A percentile compares a stretch with the other conserved stretches of the same genome.
phyloP scores from a whole-genome alignment of 192 early-diverging fungal species.

The Linnemannia zychae region DNA sequence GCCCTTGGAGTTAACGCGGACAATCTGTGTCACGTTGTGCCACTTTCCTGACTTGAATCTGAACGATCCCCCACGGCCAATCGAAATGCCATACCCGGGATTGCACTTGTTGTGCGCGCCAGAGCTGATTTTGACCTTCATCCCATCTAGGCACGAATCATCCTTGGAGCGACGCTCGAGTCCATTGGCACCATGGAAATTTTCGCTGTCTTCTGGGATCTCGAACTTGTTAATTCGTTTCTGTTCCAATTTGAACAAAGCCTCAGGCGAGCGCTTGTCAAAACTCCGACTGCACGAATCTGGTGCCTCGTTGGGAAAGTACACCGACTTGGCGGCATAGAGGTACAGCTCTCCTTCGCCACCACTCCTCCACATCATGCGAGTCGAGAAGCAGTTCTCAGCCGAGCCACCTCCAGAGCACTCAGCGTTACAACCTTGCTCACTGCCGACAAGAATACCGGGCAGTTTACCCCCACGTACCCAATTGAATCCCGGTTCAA shows the following conservation, averaged over 20 bases:
- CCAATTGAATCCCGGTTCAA: constrained; percentile 64
- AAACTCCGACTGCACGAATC: constrained; percentile 24
- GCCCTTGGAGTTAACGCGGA: constrained; percentile 29
- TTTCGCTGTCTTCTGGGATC: constrained; percentile 22
- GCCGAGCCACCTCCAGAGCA: constrained; percentile 62
- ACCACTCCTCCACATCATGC: constrained; percentile 62
- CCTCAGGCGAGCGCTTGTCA: constrained; percentile 25
- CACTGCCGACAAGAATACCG: constrained; percentile 62
- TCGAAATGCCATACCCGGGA: constrained; percentile 61
- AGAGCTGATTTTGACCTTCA: constrained; percentile 27
- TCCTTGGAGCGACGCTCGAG: not conserved
- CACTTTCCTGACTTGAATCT: constrained; percentile 58
- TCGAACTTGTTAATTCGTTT: not conserved
- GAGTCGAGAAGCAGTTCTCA: constrained; percentile 65
- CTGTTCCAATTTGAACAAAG: constrained; percentile 3
- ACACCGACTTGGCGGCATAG: constrained; percentile 57
- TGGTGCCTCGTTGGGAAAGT: constrained; percentile 11
- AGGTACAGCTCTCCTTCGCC: constrained; percentile 68
- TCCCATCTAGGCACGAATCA: constrained; percentile 20
- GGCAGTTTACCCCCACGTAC: constrained; percentile 70
- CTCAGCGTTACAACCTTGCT: constrained; percentile 55
- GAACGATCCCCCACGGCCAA: constrained; percentile 63
- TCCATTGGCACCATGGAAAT: not conserved
- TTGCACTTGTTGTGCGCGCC: constrained; percentile 47
- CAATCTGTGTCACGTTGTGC: constrained; percentile 47